These are phyloP conservation scores for Trichophyton simii DNA, from an alignment of 2,329 filamentous ascomycete species.

Conservation along the genomic window DNA sequence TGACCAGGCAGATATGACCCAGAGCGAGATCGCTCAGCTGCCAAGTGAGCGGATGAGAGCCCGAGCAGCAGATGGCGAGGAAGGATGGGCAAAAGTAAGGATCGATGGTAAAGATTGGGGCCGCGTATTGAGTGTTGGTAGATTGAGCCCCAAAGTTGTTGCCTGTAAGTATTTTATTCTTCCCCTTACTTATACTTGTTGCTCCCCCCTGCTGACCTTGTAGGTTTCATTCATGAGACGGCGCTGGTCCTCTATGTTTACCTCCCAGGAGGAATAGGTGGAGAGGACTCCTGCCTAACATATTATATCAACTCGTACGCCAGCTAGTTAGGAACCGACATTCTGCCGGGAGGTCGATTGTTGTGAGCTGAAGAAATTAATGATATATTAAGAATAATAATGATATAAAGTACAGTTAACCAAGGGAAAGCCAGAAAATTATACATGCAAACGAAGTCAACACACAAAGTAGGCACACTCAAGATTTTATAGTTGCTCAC, in stretches of 20 bases:
- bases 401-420: conserved; percentile 5
- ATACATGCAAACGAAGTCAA: not conserved
- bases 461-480: not conserved
- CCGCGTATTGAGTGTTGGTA: conserved; percentile 79
- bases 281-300: conserved; percentile 36
- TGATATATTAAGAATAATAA: conserved; percentile 1
- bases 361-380: not conserved
- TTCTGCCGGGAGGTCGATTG: not conserved
- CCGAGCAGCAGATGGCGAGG: conserved; percentile 54
- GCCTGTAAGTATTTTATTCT: conserved; percentile 49
- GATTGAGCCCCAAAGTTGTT: conserved; percentile 80
- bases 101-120: conserved; percentile 95
- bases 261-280: conserved; percentile 29
- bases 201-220: not conserved
- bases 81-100: conserved; percentile 76
- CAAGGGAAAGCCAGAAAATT: not conserved
- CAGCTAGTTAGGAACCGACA: conserved; percentile 14
- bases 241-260: conserved; percentile 37
- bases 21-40: conserved; percentile 56
- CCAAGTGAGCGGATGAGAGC: conserved; percentile 66
- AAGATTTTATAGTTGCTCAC: conserved; percentile 1
- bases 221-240: conserved; percentile 35
- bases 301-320: conserved; percentile 37
- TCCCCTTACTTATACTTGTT: not conserved
- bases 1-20: conserved; percentile 62